These are phyloP conservation scores for Fusarium graminum DNA, from an alignment of 2,329 filamentous ascomycete species.

Conservation along the genomic window DNA sequence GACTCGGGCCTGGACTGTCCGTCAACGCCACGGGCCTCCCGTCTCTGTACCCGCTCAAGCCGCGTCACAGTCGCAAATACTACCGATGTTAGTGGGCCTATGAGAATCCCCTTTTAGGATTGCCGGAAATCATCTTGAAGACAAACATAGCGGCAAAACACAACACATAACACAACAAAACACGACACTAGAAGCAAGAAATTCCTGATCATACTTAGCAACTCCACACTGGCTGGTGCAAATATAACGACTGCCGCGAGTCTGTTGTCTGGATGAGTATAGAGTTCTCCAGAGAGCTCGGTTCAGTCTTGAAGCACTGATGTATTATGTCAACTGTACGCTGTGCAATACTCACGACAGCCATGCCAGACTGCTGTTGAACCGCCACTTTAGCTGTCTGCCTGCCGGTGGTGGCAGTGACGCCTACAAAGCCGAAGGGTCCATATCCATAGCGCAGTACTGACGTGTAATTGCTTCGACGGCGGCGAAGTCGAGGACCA, in stretches of 20 bases:
- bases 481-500: conserved; percentile 41
- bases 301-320: conserved; percentile 25
- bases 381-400: neutral
- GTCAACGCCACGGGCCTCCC: conserved; percentile 46
- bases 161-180: conserved; percentile 9
- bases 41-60: conserved; percentile 46
- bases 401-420: conserved; percentile 4
- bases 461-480: conserved; percentile 41
- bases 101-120: conserved; percentile 23
- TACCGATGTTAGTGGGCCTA: conserved; percentile 27
- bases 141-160: conserved; percentile 25
- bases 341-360: neutral
- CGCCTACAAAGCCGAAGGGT: conserved; percentile 14
- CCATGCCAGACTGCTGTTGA: neutral
- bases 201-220: conserved; percentile 31
- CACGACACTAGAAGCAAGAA: conserved; percentile 16
- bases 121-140: conserved; percentile 26
- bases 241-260: conserved; percentile 38
- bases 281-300: conserved; percentile 13
- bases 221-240: conserved; percentile 38
- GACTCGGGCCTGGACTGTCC: conserved; percentile 48
- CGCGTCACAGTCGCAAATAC: conserved; percentile 40
- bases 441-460: conserved; percentile 34
- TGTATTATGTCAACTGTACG: conserved; percentile 1
- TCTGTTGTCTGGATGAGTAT: conserved; percentile 6